phyloP scores from a whole-genome alignment of 805 yeast genomes.

The Yarrowia deformans region DNA sequence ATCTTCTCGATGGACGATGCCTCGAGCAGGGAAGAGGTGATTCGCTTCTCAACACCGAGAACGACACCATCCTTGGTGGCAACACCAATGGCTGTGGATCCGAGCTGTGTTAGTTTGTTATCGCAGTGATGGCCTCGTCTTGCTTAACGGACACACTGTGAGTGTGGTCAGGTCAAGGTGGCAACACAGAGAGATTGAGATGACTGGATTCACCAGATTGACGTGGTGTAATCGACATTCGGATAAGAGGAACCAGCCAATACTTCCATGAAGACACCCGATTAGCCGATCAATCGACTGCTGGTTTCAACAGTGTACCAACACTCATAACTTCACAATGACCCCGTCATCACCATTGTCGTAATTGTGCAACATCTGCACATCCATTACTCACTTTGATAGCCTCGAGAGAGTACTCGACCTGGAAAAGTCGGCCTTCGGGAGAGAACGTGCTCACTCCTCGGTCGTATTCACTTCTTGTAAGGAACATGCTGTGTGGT shows the following conservation, averaged over 20 bases:
- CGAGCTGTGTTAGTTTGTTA: slow-evolving; percentile 54
- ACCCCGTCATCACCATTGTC: slow-evolving; percentile 4
- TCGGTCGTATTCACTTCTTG: slow-evolving; percentile 99
- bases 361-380: slow-evolving; percentile 2
- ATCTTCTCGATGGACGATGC: slow-evolving; percentile 94
- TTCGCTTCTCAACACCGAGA: slow-evolving; percentile 96
- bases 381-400: slow-evolving; percentile 56
- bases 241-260: neutral
- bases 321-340: neutral
- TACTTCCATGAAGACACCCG: neutral
- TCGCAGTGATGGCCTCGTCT: neutral
- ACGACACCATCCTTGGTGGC: slow-evolving; percentile 95
- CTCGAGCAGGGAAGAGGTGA: slow-evolving; percentile 89
- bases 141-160: slow-evolving; percentile 17
- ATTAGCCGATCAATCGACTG: neutral
- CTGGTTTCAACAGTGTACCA: neutral
- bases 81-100: slow-evolving; percentile 98
- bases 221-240: neutral
- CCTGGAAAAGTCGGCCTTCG: slow-evolving; percentile 97
- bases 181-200: neutral
- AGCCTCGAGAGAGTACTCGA: slow-evolving; percentile 96
- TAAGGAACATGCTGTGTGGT: slow-evolving; percentile 74
- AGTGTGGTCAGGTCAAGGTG: neutral
- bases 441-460: slow-evolving; percentile 99
- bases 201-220: neutral